phyloP scores from a whole-genome alignment of 768 basidiomycete genomes.

The Phlegmacium glaucopus region DNA sequence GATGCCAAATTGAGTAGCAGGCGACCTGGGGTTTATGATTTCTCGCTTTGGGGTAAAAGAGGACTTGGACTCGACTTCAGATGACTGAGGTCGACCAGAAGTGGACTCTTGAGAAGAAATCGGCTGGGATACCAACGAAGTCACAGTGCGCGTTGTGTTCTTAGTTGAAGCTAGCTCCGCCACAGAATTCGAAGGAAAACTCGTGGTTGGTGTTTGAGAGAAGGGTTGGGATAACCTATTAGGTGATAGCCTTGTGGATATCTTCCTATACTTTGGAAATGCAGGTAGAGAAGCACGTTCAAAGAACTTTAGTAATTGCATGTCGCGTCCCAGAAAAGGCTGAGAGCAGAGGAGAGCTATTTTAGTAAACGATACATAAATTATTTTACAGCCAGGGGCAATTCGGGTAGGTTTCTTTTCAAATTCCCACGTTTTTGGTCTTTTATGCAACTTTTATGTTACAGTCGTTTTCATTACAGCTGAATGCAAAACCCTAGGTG shows the following conservation, averaged over 20 bases:
- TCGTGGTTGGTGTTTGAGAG: too few species aligned
- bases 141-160: background rate
- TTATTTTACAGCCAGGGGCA: too few species aligned
- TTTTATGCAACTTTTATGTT: too few species aligned
- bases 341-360: background rate
- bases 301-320: constrained; percentile 7
- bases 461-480: too few species aligned
- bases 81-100: background rate
- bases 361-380: too few species aligned
- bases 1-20: constrained; percentile 6
- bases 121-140: background rate
- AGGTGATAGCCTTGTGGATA: background rate
- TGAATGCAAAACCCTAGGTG: too few species aligned
- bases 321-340: background rate
- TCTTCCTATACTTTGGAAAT: background rate
- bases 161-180: background rate
- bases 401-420: too few species aligned
- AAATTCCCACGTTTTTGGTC: too few species aligned
- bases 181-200: too few species aligned
- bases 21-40: background rate
- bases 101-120: background rate
- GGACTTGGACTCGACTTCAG: background rate
- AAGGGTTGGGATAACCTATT: too few species aligned
- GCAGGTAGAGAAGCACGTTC: background rate
- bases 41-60: background rate